A percentile compares a stretch with the other conserved stretches of the same genome.
These are phyloP conservation scores for Trichoderma afroharzianum DNA, from an alignment of 2,329 filamentous ascomycete genomes.

Conservation along the genomic window DNA sequence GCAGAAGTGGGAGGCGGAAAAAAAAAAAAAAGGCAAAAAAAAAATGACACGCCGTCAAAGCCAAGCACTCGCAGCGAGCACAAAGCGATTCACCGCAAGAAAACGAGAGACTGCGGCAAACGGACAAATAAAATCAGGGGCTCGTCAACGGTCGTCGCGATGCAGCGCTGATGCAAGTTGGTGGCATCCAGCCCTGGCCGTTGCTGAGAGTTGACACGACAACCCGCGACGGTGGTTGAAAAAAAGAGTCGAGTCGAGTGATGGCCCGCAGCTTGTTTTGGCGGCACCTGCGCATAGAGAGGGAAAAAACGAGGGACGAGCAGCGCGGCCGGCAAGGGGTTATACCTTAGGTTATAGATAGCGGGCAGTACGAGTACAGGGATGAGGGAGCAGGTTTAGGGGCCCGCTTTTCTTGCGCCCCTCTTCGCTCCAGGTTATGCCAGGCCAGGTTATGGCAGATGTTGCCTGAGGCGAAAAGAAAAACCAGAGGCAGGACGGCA, in stretches of 20 bases:
- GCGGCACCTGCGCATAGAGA: constrained; percentile 11
- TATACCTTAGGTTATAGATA: not conserved
- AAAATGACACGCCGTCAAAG: not conserved
- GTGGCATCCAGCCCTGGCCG: constrained; percentile 5
- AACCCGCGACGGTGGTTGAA: constrained; percentile 15
- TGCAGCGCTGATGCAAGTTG: constrained; percentile 8
- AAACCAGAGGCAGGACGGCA: not conserved
- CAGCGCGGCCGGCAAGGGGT: constrained; percentile 17
- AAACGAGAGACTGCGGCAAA: not conserved
- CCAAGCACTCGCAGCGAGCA: not conserved
- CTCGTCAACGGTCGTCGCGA: not conserved
- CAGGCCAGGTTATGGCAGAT: not conserved
- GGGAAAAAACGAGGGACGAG: constrained; percentile 9
- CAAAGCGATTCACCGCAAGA: constrained; percentile 1
- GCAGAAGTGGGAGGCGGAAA: not conserved
- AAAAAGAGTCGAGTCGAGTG: not conserved
- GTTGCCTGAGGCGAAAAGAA: constrained; percentile 7
- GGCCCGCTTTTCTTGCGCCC: constrained; percentile 9
- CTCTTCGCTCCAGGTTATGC: not conserved
- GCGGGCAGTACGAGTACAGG: not conserved
- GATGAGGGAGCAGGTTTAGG: not conserved
- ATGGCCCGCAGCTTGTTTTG: constrained; percentile 12
- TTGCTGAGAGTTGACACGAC: constrained; percentile 16
- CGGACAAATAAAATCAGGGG: not conserved
- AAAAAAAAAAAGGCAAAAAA: not conserved